Conservation (phyloP, 2,329 filamentous ascomycete genomes). For the Apiospora saccharicola region DNA sequence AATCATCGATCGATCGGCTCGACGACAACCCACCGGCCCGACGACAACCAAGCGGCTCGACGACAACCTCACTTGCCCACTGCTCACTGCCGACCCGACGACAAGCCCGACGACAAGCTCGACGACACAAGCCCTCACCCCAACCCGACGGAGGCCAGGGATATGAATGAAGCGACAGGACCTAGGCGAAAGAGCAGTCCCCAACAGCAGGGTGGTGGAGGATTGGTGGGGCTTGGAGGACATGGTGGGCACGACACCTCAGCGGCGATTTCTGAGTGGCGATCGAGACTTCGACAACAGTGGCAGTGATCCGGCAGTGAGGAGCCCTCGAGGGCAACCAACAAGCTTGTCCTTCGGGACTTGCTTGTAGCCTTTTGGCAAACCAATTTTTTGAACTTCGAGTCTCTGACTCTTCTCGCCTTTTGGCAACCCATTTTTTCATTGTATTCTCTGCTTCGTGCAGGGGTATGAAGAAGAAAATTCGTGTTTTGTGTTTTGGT, state of each 20-base stretch:
- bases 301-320: neutral
- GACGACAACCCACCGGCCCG: neutral
- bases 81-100: neutral
- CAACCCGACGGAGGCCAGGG: neutral
- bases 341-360: too few species aligned
- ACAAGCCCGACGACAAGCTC: slow-evolving; percentile 3
- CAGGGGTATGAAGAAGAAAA: slow-evolving; percentile 15
- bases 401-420: slow-evolving; percentile 7
- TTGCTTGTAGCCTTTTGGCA: neutral
- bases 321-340: neutral
- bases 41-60: neutral
- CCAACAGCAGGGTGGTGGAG: slow-evolving; percentile 14
- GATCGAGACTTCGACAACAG: neutral
- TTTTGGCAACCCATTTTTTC: neutral
- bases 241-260: neutral
- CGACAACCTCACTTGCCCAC: neutral
- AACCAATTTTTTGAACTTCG: neutral
- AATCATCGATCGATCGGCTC: too few species aligned
- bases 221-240: neutral
- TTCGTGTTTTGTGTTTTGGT: neutral
- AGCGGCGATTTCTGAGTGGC: neutral
- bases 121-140: slow-evolving; percentile 2
- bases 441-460: neutral
- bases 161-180: slow-evolving; percentile 1
- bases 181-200: neutral